These are phyloP conservation scores for Globisporangium spiculum DNA, from an alignment of 352 stramenopile genomes.

Conservation along the genomic window DNA sequence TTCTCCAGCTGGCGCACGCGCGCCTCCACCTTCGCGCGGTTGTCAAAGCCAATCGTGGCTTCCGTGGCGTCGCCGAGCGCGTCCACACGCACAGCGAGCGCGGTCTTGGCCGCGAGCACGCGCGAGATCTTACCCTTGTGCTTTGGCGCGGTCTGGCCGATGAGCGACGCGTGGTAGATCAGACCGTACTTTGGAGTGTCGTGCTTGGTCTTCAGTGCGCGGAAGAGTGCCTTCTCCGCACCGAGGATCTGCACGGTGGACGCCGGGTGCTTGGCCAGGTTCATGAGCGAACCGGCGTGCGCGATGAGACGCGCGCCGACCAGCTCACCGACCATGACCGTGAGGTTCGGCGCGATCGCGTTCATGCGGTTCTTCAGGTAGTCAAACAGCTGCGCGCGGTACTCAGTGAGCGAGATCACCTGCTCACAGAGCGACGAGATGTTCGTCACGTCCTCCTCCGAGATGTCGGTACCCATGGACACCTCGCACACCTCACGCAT, in stretches of 20 bases:
- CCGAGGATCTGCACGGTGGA: slow-evolving; percentile 99
- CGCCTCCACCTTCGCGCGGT: slow-evolving; percentile 97
- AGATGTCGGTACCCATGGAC: slow-evolving; percentile 99
- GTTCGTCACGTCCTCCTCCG: slow-evolving; percentile 97
- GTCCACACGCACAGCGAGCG: slow-evolving; percentile 99
- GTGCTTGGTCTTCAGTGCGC: slow-evolving; percentile 99
- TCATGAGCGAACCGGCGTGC: slow-evolving; percentile 99
- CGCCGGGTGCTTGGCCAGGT: slow-evolving; percentile 99
- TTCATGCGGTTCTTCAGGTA: slow-evolving; percentile 99
- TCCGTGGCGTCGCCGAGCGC: slow-evolving; percentile 96
- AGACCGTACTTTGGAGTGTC: slow-evolving; percentile 99
- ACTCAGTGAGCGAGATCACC: slow-evolving; percentile 88
- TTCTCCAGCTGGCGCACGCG: slow-evolving; percentile 97
- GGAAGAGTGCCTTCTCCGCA: slow-evolving; percentile 99
- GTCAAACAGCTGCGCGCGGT: slow-evolving; percentile 97
- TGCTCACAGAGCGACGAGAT: slow-evolving; percentile 93
- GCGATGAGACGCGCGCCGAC: slow-evolving; percentile 98
- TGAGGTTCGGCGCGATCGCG: slow-evolving; percentile 99
- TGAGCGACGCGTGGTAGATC: slow-evolving; percentile 99
- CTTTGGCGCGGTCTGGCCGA: slow-evolving; percentile 99
- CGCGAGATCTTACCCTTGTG: slow-evolving; percentile 99
- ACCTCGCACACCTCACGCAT: slow-evolving; percentile 98
- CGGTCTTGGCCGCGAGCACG: slow-evolving; percentile 97
- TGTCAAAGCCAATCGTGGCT: slow-evolving; percentile 96
- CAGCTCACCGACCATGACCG: slow-evolving; percentile 98